Evolutionary conservation across 176 grass and related monocot genomes (phyloP).

Genomic region (bread wheat (Triticum aestivum)): DNA sequence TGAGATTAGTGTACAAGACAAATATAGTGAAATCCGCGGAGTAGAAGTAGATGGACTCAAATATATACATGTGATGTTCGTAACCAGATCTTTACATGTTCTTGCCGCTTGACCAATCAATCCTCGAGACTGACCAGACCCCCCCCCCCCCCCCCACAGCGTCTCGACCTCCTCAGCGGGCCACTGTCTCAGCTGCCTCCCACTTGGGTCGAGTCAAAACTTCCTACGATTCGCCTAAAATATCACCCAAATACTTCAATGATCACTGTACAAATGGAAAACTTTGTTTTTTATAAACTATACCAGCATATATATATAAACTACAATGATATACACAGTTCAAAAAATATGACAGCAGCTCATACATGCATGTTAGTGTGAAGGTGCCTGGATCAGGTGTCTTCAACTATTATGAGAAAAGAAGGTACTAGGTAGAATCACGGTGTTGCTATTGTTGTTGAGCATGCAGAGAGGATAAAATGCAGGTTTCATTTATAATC

Average conservation of each 20-base stretch:
- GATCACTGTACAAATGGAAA: too few relatives aligned
- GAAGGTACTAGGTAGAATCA: too few relatives aligned
- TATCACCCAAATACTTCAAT: not conserved
- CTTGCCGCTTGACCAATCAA: constrained; percentile 35
- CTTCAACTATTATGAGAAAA: too few relatives aligned
- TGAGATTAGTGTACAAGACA: not conserved
- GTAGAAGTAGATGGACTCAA: not conserved
- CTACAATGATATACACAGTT: too few relatives aligned
- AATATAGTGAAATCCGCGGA: not conserved
- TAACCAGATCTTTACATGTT: constrained; percentile 52
- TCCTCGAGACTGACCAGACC: constrained; percentile 25
- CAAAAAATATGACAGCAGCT: too few relatives aligned
- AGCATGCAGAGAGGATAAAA: too few relatives aligned
- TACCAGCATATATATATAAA: too few relatives aligned
- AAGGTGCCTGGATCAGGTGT: too few relatives aligned
- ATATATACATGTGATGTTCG: constrained; percentile 44
- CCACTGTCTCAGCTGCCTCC: constrained; percentile 71
- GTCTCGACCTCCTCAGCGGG: constrained; percentile 61
- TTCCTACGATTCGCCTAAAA: constrained; percentile 63
- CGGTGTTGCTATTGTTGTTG: too few relatives aligned
- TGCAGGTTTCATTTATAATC: not conserved
- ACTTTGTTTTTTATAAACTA: too few relatives aligned
- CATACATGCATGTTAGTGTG: not conserved
- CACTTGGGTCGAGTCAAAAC: constrained; percentile 57
- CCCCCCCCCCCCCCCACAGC: constrained; percentile 7